Evolutionary conservation across 108 stramenopile genomes (phyloP).

Genomic region (Cyclostephanos tholiformis): DNA sequence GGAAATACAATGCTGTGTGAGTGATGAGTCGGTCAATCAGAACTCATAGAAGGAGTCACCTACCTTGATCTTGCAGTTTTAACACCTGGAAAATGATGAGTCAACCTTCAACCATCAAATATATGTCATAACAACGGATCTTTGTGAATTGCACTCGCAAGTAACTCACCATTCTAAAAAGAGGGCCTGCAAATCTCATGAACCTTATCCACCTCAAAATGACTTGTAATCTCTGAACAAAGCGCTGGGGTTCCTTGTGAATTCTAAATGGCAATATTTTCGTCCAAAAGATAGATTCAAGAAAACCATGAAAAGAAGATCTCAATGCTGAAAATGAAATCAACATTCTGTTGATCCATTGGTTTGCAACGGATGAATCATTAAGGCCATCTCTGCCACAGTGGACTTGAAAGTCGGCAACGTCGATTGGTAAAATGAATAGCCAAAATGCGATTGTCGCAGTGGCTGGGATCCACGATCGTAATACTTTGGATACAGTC

Average conservation of each 20-base stretch:
- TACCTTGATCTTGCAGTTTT: constrained; percentile 47
- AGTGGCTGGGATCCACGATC: constrained; percentile 57
- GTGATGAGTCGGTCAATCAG: too few relatives aligned
- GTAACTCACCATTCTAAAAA: constrained; percentile 47
- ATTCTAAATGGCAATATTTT: constrained; percentile 54
- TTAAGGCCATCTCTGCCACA: constrained; percentile 28
- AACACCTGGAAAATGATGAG: constrained; percentile 14
- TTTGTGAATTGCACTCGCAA: neutral
- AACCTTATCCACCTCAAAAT: constrained; percentile 55
- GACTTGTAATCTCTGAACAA: constrained; percentile 50
- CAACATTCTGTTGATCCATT: constrained; percentile 45
- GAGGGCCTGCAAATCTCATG: constrained; percentile 60
- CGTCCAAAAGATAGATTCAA: constrained; percentile 49
- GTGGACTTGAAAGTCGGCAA: constrained; percentile 22
- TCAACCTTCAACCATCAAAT: neutral
- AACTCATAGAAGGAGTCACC: too few relatives aligned
- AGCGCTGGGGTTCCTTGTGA: constrained; percentile 45
- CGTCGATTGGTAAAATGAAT: constrained; percentile 50
- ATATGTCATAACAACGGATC: neutral
- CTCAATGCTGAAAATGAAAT: constrained; percentile 19
- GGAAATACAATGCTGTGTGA: too few relatives aligned
- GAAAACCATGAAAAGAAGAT: constrained; percentile 20
- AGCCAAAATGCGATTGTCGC: constrained; percentile 55
- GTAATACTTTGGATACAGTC: constrained; percentile 36
- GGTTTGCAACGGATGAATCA: constrained; percentile 56